Percentiles rank a stretch among this genome's conserved stretches.
phyloP scores from a whole-genome alignment of 1,139 yeast genomes.

The Pichia sorboxylosa region DNA sequence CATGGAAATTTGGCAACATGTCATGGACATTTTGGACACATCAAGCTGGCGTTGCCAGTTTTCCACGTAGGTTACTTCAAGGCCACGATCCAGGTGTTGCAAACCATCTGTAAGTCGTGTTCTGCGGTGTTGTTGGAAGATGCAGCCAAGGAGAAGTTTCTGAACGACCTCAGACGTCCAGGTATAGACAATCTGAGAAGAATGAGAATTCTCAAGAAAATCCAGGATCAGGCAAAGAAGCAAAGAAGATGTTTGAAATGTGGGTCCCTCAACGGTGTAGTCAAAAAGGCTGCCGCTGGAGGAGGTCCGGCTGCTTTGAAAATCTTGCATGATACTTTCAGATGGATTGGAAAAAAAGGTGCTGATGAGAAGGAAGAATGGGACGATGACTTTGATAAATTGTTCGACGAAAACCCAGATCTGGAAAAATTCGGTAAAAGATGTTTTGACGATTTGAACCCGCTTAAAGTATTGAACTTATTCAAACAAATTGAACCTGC shows the following conservation, averaged over 20 bases:
- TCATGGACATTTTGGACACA: slow-evolving; percentile 97
- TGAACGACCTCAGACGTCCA: slow-evolving; percentile 72
- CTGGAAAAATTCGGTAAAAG: slow-evolving; percentile 76
- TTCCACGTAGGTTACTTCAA: slow-evolving; percentile 97
- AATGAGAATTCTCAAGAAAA: slow-evolving; percentile 74
- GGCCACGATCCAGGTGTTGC: slow-evolving; percentile 78
- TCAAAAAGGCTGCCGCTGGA: slow-evolving; percentile 90
- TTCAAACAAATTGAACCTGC: slow-evolving; percentile 77
- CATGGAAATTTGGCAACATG: slow-evolving; percentile 88
- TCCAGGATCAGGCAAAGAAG: slow-evolving; percentile 88
- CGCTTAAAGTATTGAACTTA: slow-evolving; percentile 74
- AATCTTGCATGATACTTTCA: slow-evolving; percentile 88
- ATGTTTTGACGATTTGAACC: slow-evolving; percentile 89
- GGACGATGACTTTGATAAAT: slow-evolving; percentile 75
- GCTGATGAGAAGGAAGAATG: slow-evolving; percentile 77
- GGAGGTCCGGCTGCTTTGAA: slow-evolving; percentile 88
- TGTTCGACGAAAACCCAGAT: slow-evolving; percentile 68
- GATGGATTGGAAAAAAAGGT: slow-evolving; percentile 89
- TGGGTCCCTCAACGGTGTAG: slow-evolving; percentile 88
- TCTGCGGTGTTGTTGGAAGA: slow-evolving; percentile 70
- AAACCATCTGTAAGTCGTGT: slow-evolving; percentile 86
- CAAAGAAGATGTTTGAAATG: slow-evolving; percentile 85
- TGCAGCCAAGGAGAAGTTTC: slow-evolving; percentile 52
- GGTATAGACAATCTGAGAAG: slow-evolving; percentile 83
- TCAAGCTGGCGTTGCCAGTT: slow-evolving; percentile 85